Conservation (phyloP, 2,329 filamentous ascomycete species). For the Cercospora nicotianae region DNA sequence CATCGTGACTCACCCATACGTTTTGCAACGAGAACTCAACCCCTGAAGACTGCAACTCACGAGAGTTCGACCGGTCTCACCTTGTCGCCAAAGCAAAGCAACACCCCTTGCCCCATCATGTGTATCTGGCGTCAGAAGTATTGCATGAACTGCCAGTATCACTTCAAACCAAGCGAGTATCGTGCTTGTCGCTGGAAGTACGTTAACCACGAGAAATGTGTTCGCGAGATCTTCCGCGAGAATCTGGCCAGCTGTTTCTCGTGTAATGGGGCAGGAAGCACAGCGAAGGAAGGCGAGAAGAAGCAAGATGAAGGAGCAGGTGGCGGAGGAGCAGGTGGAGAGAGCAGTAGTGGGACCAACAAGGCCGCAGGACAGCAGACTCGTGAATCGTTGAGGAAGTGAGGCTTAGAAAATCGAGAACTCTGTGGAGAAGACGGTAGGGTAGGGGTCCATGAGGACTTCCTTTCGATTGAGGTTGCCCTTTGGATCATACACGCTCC, state of each 20-base stretch:
- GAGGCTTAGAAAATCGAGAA: not conserved
- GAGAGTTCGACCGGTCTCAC: not conserved
- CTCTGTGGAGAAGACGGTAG: not conserved
- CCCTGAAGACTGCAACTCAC: not conserved
- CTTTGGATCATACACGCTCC: not conserved
- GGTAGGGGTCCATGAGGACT: not conserved
- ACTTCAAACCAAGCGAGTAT: not conserved
- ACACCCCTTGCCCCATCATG: not conserved
- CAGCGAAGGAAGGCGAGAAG: not conserved
- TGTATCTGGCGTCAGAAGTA: slow-evolving; percentile 4
- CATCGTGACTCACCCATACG: no score
- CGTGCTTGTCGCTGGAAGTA: slow-evolving; percentile 1
- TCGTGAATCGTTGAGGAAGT: not conserved
- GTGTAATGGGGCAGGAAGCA: slow-evolving; percentile 2
- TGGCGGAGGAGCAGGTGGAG: no score
- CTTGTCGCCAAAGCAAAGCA: not conserved
- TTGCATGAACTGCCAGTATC: slow-evolving; percentile 9
- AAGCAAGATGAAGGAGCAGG: not conserved
- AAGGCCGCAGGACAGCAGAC: not conserved
- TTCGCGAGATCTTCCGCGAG: not conserved
- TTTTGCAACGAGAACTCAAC: no score
- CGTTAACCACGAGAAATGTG: not conserved
- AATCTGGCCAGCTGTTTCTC: not conserved
- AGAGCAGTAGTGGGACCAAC: not conserved
- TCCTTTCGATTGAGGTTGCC: not conserved